Evolutionary conservation across 352 stramenopile species (phyloP), one percentile per base, ranked within the genome.

Genomic region (Globisporangium recalcitrans): DNA sequence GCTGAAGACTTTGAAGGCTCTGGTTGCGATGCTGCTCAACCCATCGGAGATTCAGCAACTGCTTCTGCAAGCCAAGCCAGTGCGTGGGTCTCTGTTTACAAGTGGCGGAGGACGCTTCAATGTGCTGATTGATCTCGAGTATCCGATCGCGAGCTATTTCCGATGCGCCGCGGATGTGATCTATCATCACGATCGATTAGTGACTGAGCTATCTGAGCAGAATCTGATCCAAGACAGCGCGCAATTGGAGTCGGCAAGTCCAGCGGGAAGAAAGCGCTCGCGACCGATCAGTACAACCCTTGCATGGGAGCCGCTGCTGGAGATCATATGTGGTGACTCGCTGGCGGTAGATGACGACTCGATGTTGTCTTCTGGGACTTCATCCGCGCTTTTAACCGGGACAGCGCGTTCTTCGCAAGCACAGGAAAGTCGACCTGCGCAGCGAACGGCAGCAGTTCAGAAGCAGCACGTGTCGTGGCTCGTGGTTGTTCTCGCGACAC

Each of bases 151-250:
- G 54, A 69, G 69, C 14, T 70, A 82, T 58, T 77, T 87, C 32
- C 61, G 67, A n/a, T 86, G 78, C 52, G 64, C 63, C 19, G 78
- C 80, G 29, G 80, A 89, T 16, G 71, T 86, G 4, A 69, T 85
- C 8, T 78, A 75, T 31, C 73, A 82, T n/a, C 76, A 89, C 26
- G 80, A 89, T 42, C 64, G 56, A 27, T 68, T 87, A n/a, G 65
- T 84, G 13, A 65, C 69, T 34, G 63, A 63, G n/a, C n/a, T n/a
- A n/a, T n/a, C n/a, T n/a, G n/a, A n/a, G n/a, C n/a, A n/a, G n/a
- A n/a, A n/a, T n/a, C n/a, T n/a, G n/a, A n/a, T 48, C 19, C 24
- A 40, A 26, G 55, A 63, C 13, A n/a, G 1, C 16, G 31, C 19
- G 38, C 38, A 10, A 46, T n/a, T 27, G n/a, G 21, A 60, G 6